Evolutionary conservation across 2,329 filamentous ascomycete species (phyloP), one percentile per base, ranked within the genome.

Genomic region (Lachnellula hyalina): DNA sequence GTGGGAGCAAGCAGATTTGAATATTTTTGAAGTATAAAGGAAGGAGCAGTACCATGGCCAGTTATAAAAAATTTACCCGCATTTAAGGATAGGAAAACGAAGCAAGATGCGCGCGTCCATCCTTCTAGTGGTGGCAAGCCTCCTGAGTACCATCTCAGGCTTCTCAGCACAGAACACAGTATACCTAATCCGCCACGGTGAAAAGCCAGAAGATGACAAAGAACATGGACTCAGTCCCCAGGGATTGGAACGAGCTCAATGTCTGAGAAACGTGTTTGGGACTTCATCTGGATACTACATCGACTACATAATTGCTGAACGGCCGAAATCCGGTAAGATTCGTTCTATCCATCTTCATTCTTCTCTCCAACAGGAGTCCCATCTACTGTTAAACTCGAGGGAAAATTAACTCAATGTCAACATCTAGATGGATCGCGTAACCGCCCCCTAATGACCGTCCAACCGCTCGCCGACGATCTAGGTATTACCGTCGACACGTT

Each of bases 131-230:
- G 3, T 32, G 28, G 17, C 41, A 47, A 12, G 28, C 23, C 36
- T 61, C 6, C 44, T 44, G 5, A 41, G 49, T n/a, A 36, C 52
- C n/a, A 7, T 51, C 4, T 50, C 46, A 14, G 55, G 58, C n/a
- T 5, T 51, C 4, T 50, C 46, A 14, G 55, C 59, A 6, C 47
- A 60, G 32, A 52, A 59, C 25, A 84, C 77, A 0, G 78, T 85
- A 34, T 86, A 83, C 64, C 70, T 85, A 8, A 85, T 86, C 65
- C 78, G 82, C 17, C 83, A 86, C 60, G 83, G 82, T 55, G 83
- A 86, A 67, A 86, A 86, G 68, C 82, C 82, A 2, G 54, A 63
- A 1, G 67, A 73, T 38, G 73, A 74, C 15, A 71, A 72, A 35
- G 71, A 72, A 35, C 69, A 75, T 54, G 81, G 81, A 2, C 71